phyloP scores from a whole-genome alignment of 176 grass and related monocot species.

The Musa troglodytarum region DNA sequence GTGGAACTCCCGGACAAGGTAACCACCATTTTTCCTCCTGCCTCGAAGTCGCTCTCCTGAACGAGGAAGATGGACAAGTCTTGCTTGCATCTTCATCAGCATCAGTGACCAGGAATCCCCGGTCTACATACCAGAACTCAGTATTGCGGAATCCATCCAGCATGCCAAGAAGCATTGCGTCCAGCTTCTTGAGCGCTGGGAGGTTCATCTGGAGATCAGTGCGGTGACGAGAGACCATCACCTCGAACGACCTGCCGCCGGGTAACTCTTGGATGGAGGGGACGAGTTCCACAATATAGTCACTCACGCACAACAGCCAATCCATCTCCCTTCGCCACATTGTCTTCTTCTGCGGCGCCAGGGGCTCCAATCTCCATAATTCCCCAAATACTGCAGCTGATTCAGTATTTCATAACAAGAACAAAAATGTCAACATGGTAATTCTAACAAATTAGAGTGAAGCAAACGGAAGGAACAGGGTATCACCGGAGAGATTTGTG shows the following conservation, averaged over 20 bases:
- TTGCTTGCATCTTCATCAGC: slow-evolving; percentile 37
- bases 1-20: slow-evolving; percentile 67
- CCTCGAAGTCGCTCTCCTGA: slow-evolving; percentile 55
- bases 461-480: not conserved
- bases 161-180: slow-evolving; percentile 86
- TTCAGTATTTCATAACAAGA: slow-evolving; percentile 6
- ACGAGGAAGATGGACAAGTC: slow-evolving; percentile 30
- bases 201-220: slow-evolving; percentile 95
- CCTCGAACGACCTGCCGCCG: slow-evolving; percentile 75
- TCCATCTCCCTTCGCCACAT: slow-evolving; percentile 97
- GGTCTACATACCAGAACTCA: slow-evolving; percentile 89
- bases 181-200: slow-evolving; percentile 88
- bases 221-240: slow-evolving; percentile 81
- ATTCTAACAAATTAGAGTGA: not conserved
- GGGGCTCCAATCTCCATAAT: slow-evolving; percentile 92
- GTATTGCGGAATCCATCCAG: slow-evolving; percentile 76
- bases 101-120: slow-evolving; percentile 58
- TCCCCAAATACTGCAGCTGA: slow-evolving; percentile 93
- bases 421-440: slow-evolving; percentile 13
- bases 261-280: slow-evolving; percentile 92
- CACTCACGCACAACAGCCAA: slow-evolving; percentile 81
- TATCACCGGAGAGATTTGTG: slow-evolving; percentile 91
- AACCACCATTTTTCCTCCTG: slow-evolving; percentile 99
- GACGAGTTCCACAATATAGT: slow-evolving; percentile 86
- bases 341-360: slow-evolving; percentile 69